Evolutionary conservation across 2,329 filamentous ascomycete genomes (phyloP), one percentile per base, ranked within the genome.

Genomic region (Fusarium solani-melongenae): DNA sequence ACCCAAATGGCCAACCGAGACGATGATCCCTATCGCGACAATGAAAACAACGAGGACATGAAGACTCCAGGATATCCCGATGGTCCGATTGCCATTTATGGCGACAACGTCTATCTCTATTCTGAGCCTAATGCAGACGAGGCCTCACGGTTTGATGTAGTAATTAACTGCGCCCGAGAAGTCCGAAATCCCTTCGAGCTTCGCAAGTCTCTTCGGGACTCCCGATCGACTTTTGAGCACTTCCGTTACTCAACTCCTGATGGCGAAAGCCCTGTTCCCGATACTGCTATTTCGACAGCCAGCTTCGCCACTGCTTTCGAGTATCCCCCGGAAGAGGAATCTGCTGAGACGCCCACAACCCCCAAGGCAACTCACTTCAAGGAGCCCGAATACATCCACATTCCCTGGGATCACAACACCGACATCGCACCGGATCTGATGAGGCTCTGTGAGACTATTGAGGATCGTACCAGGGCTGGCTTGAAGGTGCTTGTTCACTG

Each of bases 331-430:
- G 70, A 64, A 5, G 83, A 85, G 7, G 82, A 82, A 12, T 69
- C 81, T 2, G 76, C 76, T 14, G 84, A 85, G 41, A 88, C 88
- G 1, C 89, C 90, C 6, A 90, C 89, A 1, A 83, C 81, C 0
- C 89, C 90, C 4, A 91, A 88, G 79, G 87, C 89, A 14, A 83
- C 82, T 44, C 69, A 81, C 6, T 80, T 83, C 51, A 88, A 85
- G 59, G 83, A 89, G 53, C 94, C 94, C 1, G 94, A 97, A 80
- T 97, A 97, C 77, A 93, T 96, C 17, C 94, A 97, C 79, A 92
- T 96, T 77, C 92, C 91, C 2, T 96, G 94, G 94, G 94, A 96
- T 70, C 94, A 96, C 83, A 95, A 96, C 82, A 96, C 93, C 0
- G 93, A 96, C 68, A 96, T 97, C 74, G 91, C 93, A 2, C 89